These are phyloP conservation scores for Laguncularia racemosa DNA, from an alignment of 345 rosid genomes.

Conservation along the genomic window DNA sequence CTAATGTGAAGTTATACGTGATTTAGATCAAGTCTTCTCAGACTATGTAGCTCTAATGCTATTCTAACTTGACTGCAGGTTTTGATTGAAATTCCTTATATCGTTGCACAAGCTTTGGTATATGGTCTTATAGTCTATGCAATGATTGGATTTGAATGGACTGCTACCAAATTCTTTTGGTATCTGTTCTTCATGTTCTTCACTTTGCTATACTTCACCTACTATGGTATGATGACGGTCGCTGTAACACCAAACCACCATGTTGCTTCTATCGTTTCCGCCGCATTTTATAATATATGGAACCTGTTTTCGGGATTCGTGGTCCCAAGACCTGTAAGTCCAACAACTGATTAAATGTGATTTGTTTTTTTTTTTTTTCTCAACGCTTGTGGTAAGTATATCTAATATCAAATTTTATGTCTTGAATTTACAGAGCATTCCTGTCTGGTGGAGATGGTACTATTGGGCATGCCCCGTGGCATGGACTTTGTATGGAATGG, in stretches of 20 bases:
- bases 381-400: no score
- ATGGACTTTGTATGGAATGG: conserved; percentile 35
- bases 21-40: not conserved
- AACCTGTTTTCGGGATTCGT: conserved; percentile 41
- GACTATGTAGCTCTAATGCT: not conserved
- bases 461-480: conserved; percentile 33
- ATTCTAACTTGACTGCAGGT: conserved; percentile 13
- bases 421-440: conserved; percentile 20
- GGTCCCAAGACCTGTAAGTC: conserved; percentile 31
- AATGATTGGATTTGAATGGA: conserved; percentile 43
- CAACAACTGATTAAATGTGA: not conserved
- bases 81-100: conserved; percentile 34
- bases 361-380: not conserved
- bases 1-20: not conserved
- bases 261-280: conserved; percentile 22
- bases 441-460: conserved; percentile 49
- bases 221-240: conserved; percentile 39
- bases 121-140: conserved; percentile 28
- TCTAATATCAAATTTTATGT: no score
- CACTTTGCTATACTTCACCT: conserved; percentile 42
- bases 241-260: conserved; percentile 36
- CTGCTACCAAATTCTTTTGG: conserved; percentile 32
- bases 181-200: conserved; percentile 37
- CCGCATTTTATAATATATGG: conserved; percentile 30
- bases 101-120: conserved; percentile 20